Evolutionary conservation across 148 eudicot species (phyloP).

Genomic region (Vaccinium macrocarpon): DNA sequence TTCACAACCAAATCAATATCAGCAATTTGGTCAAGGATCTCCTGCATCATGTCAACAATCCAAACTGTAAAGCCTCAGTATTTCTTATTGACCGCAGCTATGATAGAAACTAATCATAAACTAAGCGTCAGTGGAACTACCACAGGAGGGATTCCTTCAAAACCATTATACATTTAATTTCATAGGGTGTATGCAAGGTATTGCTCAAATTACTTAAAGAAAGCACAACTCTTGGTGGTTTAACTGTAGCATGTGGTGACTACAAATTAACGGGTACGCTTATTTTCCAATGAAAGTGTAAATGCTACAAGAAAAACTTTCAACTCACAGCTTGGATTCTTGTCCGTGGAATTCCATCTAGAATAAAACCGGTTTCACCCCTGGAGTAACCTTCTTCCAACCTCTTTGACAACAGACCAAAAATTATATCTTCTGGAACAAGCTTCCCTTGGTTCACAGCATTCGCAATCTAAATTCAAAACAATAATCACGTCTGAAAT

Average conservation of each 20-base stretch:
- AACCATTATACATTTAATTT: not conserved
- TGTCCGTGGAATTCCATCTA: conserved; percentile 88
- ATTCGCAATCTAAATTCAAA: conserved; percentile 50
- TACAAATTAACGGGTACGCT: not conserved
- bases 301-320: not conserved
- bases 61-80: not conserved
- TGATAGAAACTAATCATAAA: not conserved
- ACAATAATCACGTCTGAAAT: not conserved
- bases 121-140: not conserved
- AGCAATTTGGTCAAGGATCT: conserved; percentile 77
- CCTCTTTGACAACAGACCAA: conserved; percentile 77
- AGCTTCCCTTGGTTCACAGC: conserved; percentile 80
- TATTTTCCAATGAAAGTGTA: not conserved
- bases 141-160: not conserved
- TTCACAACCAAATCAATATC: conserved; percentile 83
- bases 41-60: conserved; percentile 42
- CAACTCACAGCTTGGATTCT: conserved; percentile 83
- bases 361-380: conserved; percentile 86
- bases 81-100: not conserved
- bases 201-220: not conserved
- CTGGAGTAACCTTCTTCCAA: conserved; percentile 70
- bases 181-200: not conserved
- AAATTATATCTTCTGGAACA: conserved; percentile 82
- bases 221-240: not conserved
- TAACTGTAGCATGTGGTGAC: not conserved